Evolutionary conservation across 148 eudicot genomes (phyloP), one percentile per base, ranked within the genome.

Genomic region (Pouteria glomerata): DNA sequence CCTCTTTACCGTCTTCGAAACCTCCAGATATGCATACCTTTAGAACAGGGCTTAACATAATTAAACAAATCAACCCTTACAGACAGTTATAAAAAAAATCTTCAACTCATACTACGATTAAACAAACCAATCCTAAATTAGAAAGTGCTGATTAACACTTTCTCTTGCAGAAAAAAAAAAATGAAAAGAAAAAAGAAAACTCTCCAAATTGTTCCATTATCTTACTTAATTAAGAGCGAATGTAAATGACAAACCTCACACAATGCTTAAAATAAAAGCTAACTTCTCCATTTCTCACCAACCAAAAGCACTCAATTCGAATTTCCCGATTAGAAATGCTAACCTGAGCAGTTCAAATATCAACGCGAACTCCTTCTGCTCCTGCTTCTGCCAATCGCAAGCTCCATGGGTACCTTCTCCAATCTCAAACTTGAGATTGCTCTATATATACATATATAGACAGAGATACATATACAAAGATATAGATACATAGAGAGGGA

Each of bases 21-120:
- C 70, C 82, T 69, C 79, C 88, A 16, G 79, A 83, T 26, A 89
- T 79, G 77, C 92, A 92, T 19, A 84, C 48, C 31, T 88, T 84
- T 75, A 79, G 80, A 39, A 75, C 65, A 35, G 85, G 63, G 65
- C 90, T 81, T 44, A 92, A 68, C 79, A 81, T 87, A 70, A 87
- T n/a, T n/a, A n/a, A n/a, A n/a, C n/a, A 84, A 70, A 92, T 13
- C 14, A 11, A 44, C 7, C 26, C 19, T 6, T 27, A 42, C 47
- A 26, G 13, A 44, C 48, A 44, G n/a, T 30, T 8, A 44, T 64
- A 23, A 24, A n/a, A n/a, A n/a, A 3, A 51, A 31, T 60, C 13
- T 60, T 18, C 23, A 34, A 0, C 16, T 23, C 23, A 60, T 4
- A 39, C 5, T 10, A 4, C 0, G 44, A 39, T 39, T 39, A 4